Evolutionary conservation across 2,329 filamentous ascomycete genomes (phyloP), one percentile per base, ranked within the genome.

Genomic region (Talaromyces albobiverticillius): DNA sequence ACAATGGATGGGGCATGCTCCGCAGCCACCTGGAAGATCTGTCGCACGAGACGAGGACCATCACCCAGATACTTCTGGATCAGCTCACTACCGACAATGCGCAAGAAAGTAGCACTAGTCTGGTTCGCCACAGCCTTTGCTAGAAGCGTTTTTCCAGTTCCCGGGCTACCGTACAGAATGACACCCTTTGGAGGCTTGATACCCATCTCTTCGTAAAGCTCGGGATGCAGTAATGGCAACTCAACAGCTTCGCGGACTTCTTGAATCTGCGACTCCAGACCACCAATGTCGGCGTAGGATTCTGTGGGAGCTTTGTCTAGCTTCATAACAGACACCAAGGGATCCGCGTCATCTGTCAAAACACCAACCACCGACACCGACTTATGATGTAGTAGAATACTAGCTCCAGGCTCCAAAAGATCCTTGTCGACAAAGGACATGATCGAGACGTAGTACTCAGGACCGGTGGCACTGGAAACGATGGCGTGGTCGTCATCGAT

Each of bases 381-480:
- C 79, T 99, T 99, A 75, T 99, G 94, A 68, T 99, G 94, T 56
- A 99, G 79, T 46, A 99, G 79, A 46, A 99, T 94, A 65, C 91
- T 96, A 16, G 94, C 91, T 57, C 95, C 95, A 1, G 94, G 94
- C 75, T 99, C 94, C 41, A 99, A 82, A 3, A 99, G 84, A 67
- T 99, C 94, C 76, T 99, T 99, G 80, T 99, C 94, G 61, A 99
- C 94, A 67, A 99, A 99, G 53, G 93, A 96, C 94, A 97, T 97
- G 82, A 99, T 99, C 64, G 92, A 96, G 62, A 99, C 94, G 72
- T 97, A 99, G 82, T 96, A 99, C 73, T 99, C 94, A 1, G 94
- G 94, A 0, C 94, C 94, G 6, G 94, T 97, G 0, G 94, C 95
- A 71, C 91, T 96, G 16, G 92, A 96, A 32, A 99, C 94, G 68